Conservation (phyloP, 1,139 yeast species). For the Sugiyamaella novakii region DNA sequence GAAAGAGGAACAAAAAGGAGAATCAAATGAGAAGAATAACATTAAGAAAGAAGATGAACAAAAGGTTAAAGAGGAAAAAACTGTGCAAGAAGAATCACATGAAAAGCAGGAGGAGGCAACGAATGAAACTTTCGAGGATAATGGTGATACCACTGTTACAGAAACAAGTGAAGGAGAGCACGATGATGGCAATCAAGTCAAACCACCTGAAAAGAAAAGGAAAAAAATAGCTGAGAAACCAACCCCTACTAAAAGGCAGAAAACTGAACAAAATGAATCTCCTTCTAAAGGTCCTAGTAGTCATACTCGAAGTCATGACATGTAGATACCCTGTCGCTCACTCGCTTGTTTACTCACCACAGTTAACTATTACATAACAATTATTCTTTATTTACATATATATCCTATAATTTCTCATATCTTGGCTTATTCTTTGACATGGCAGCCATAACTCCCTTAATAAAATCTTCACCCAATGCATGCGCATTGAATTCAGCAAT, state of each 20-base stretch:
- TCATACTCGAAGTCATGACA: conserved; percentile 15
- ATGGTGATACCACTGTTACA: too few relatives aligned
- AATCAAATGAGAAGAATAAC: too few relatives aligned
- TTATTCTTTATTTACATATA: background rate
- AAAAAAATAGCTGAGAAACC: background rate
- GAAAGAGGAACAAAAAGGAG: background rate
- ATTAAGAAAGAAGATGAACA: too few relatives aligned
- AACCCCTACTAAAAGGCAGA: conserved; percentile 7
- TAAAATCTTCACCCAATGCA: conserved; percentile 45
- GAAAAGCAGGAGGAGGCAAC: too few relatives aligned
- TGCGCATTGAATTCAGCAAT: conserved; percentile 58
- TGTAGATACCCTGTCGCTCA: background rate
- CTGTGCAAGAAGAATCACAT: too few relatives aligned
- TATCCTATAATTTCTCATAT: conserved; percentile 35
- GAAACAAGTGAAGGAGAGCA: conserved; percentile 1
- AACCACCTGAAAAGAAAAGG: conserved; percentile 1
- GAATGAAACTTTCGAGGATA: too few relatives aligned
- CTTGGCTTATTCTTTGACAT: conserved; percentile 38
- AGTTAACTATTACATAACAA: background rate
- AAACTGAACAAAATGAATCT: background rate
- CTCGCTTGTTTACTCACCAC: background rate
- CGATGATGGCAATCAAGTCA: too few relatives aligned
- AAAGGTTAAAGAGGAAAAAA: too few relatives aligned
- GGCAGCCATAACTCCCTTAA: conserved; percentile 38
- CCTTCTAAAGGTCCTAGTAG: background rate